Conservation (phyloP, 805 yeast species). For the Tetrapisispora arboricola region DNA sequence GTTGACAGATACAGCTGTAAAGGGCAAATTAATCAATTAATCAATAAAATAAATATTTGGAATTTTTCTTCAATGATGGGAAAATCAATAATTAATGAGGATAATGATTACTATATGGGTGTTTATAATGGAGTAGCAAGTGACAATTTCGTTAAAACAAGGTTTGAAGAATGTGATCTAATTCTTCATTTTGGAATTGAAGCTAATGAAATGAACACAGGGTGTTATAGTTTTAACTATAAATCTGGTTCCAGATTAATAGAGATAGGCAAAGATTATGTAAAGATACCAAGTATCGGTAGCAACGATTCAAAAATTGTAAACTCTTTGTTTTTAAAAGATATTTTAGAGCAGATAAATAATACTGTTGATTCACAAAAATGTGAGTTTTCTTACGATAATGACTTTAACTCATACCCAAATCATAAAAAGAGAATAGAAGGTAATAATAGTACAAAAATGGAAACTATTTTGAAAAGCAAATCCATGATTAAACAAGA, state of each 20-base stretch:
- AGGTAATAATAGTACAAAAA: too few relatives aligned
- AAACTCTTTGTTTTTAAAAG: slow-evolving; percentile 38
- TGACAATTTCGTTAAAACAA: slow-evolving; percentile 36
- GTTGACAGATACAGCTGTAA: slow-evolving; percentile 50
- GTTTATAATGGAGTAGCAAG: slow-evolving; percentile 59
- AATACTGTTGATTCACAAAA: too few relatives aligned
- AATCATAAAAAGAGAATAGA: too few relatives aligned
- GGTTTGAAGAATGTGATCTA: slow-evolving; percentile 50
- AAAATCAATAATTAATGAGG: slow-evolving; percentile 64
- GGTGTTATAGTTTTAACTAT: slow-evolving; percentile 46
- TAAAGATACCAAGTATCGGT: slow-evolving; percentile 34
- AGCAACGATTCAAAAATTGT: slow-evolving; percentile 12
- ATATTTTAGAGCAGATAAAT: slow-evolving; percentile 26
- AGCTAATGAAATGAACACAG: slow-evolving; percentile 59
- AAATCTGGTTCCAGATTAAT: slow-evolving; percentile 34
- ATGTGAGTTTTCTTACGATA: too few relatives aligned
- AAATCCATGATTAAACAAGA: slow-evolving; percentile 40
- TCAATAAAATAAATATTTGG: slow-evolving; percentile 36
- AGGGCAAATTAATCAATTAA: slow-evolving; percentile 38
- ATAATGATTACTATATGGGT: slow-evolving; percentile 55
- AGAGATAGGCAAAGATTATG: slow-evolving; percentile 43
- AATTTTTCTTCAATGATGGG: slow-evolving; percentile 58
- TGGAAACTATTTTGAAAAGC: too few relatives aligned
- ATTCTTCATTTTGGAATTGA: slow-evolving; percentile 62
- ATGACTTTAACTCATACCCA: too few relatives aligned